These are phyloP conservation scores for Lasiodiplodia gonubiensis DNA, from an alignment of 2,329 filamentous ascomycete genomes.

Conservation along the genomic window DNA sequence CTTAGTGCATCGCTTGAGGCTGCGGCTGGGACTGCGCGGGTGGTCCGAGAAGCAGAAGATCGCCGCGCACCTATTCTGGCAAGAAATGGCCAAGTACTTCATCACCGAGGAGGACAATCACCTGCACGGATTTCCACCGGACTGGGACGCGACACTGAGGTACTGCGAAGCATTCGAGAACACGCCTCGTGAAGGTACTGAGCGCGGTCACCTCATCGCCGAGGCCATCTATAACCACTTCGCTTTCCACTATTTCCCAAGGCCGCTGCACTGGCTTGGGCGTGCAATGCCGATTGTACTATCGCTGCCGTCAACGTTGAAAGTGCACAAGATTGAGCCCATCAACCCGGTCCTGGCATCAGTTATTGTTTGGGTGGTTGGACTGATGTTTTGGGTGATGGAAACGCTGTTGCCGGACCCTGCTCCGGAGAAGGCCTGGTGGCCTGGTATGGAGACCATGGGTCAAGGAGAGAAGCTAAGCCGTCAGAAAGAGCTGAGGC, in stretches of 20 bases:
- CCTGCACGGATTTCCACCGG: background rate
- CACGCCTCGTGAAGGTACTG: slow-evolving; percentile 1
- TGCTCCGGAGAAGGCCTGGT: slow-evolving; percentile 12
- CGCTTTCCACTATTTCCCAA: slow-evolving; percentile 2
- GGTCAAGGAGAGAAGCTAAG: background rate
- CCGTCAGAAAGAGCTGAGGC: background rate
- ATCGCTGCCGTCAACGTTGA: background rate
- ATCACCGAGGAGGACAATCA: background rate
- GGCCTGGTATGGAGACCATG: slow-evolving; percentile 1
- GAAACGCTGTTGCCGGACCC: slow-evolving; percentile 1
- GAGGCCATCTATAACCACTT: slow-evolving; percentile 7
- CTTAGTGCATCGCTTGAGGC: background rate
- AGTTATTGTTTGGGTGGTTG: background rate
- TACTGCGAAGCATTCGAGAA: slow-evolving; percentile 5
- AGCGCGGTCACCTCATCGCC: slow-evolving; percentile 5
- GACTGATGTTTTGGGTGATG: background rate
- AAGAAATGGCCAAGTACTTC: background rate
- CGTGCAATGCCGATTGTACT: background rate
- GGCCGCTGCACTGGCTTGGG: background rate
- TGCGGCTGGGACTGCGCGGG: slow-evolving; percentile 1
- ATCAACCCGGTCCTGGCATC: background rate
- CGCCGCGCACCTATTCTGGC: slow-evolving; percentile 7
- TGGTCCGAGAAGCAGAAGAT: slow-evolving; percentile 3
- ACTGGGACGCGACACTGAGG: background rate
- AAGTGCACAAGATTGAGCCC: background rate